These are phyloP conservation scores for Leccinum fallax DNA, from an alignment of 1,284 basidiomycete species.

Conservation along the genomic window DNA sequence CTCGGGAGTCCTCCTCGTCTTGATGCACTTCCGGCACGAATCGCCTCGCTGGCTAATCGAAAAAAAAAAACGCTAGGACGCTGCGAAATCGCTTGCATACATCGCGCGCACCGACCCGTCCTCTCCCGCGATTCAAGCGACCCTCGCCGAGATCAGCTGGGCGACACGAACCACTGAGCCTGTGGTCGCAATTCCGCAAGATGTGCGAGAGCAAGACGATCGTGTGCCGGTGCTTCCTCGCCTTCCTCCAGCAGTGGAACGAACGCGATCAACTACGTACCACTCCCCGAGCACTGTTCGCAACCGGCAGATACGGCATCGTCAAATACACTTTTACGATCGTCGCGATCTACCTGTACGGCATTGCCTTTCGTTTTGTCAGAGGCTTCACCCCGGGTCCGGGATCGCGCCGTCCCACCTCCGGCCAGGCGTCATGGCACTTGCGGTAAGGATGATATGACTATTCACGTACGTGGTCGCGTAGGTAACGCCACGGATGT, in stretches of 20 bases:
- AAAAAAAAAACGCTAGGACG: conserved; percentile 47
- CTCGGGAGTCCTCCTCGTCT: conserved; percentile 49
- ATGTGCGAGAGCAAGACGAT: conserved; percentile 32
- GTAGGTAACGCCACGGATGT: conserved; percentile 52
- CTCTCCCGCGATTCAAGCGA: too few species aligned
- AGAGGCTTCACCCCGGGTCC: conserved; percentile 43
- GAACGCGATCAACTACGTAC: conserved; percentile 60
- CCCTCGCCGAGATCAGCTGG: too few species aligned
- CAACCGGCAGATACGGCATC: conserved; percentile 58
- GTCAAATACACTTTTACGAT: conserved; percentile 53
- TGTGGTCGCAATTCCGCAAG: too few species aligned
- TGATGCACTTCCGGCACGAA: conserved; percentile 56
- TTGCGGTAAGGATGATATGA: conserved; percentile 46
- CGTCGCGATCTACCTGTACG: conserved; percentile 50
- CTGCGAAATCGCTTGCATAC: conserved; percentile 46
- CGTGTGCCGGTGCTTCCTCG: conserved; percentile 51
- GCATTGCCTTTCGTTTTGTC: conserved; percentile 43
- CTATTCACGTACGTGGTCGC: conserved; percentile 50
- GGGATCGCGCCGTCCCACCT: conserved; percentile 52
- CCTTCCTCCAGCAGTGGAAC: conserved; percentile 63
- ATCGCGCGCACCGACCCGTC: conserved; percentile 8
- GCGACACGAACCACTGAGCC: too few species aligned
- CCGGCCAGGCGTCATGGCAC: conserved; percentile 42
- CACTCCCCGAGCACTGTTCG: conserved; percentile 51
- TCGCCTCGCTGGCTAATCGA: conserved; percentile 64